Percentiles rank a stretch among this genome's conserved stretches.
Conservation (phyloP, 306 rosid genomes). For the Fragaria iinumae region DNA sequence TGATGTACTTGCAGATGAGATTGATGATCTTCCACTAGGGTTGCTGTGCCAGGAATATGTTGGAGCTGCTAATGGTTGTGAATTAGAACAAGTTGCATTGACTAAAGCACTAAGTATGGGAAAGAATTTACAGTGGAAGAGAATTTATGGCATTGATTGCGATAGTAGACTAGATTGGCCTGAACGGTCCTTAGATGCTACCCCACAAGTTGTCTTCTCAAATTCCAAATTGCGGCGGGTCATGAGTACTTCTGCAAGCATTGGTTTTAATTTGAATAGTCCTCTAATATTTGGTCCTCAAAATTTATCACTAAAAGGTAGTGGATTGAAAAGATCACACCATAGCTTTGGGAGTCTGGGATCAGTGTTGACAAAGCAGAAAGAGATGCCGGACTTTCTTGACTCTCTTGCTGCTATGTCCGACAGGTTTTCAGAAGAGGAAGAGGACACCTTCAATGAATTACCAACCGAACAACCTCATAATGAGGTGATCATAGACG, state of each 20-base stretch:
- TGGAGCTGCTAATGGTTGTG: slow-evolving; percentile 29
- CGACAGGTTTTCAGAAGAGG: slow-evolving; percentile 44
- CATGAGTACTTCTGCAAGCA: slow-evolving; percentile 75
- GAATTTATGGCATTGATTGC: slow-evolving; percentile 59
- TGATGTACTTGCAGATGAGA: slow-evolving; percentile 61
- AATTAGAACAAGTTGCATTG: slow-evolving; percentile 37
- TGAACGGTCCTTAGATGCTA: slow-evolving; percentile 76
- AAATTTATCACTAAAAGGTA: slow-evolving; percentile 20
- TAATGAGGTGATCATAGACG: slow-evolving; percentile 13
- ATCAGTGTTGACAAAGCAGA: slow-evolving; percentile 41
- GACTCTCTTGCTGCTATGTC: slow-evolving; percentile 52
- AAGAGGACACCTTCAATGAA: slow-evolving; percentile 51
- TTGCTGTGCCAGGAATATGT: slow-evolving; percentile 38
- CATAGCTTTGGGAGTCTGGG: slow-evolving; percentile 66
- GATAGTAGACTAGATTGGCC: slow-evolving; percentile 76
- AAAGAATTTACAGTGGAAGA: slow-evolving; percentile 47
- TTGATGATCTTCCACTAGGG: slow-evolving; percentile 47
- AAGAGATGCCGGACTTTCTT: slow-evolving; percentile 43
- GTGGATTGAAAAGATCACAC: slow-evolving; percentile 53
- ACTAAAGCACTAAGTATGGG: slow-evolving; percentile 42
- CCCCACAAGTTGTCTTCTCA: slow-evolving; percentile 59
- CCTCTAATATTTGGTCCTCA: slow-evolving; percentile 30
- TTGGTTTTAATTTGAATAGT: slow-evolving; percentile 55
- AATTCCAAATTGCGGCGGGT: slow-evolving; percentile 73
- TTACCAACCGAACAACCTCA: slow-evolving; percentile 31